Conservation (phyloP, 805 yeast genomes). For the Dipodascus albidus region DNA sequence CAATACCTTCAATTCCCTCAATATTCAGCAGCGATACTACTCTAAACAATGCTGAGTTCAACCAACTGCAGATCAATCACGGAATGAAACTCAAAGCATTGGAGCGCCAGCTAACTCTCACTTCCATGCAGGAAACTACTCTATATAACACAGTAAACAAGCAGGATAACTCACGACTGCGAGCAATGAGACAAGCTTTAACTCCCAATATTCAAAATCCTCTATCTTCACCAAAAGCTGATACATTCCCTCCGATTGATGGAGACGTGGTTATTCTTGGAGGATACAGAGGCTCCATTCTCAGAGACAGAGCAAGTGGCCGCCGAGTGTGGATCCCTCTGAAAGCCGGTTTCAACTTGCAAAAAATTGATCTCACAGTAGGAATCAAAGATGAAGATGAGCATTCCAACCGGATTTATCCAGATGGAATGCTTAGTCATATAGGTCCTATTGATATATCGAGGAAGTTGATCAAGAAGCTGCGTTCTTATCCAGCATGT, state of each 20-base stretch:
- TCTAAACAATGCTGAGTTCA: conserved; percentile 1
- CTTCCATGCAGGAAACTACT: conserved; percentile 52
- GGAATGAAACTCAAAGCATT: conserved; percentile 19
- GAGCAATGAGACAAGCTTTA: conserved; percentile 59
- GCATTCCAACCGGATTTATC: conserved; percentile 36
- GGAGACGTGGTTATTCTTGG: conserved; percentile 80
- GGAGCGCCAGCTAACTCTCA: conserved; percentile 32
- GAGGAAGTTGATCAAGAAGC: conserved; percentile 42
- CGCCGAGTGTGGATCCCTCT: conserved; percentile 77
- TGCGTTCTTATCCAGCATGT: conserved; percentile 39
- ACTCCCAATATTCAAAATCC: conserved; percentile 33
- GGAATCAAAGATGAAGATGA: conserved; percentile 73
- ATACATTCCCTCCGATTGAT: conserved; percentile 34
- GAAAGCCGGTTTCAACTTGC: conserved; percentile 69
- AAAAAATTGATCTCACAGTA: conserved; percentile 54
- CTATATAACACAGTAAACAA: conserved; percentile 39
- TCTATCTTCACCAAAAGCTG: conserved; percentile 14
- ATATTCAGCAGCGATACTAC: conserved; percentile 2
- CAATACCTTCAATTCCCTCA: conserved; percentile 1
- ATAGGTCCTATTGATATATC: conserved; percentile 83
- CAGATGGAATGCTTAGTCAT: conserved; percentile 71
- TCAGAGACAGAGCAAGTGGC: conserved; percentile 52
- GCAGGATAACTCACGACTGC: conserved; percentile 52
- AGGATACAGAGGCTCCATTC: conserved; percentile 77
- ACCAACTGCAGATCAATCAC: conserved; percentile 7